Base-by-base conservation (phyloP, 768 basidiomycete genomes). In the Hericium erinaceus region DNA sequence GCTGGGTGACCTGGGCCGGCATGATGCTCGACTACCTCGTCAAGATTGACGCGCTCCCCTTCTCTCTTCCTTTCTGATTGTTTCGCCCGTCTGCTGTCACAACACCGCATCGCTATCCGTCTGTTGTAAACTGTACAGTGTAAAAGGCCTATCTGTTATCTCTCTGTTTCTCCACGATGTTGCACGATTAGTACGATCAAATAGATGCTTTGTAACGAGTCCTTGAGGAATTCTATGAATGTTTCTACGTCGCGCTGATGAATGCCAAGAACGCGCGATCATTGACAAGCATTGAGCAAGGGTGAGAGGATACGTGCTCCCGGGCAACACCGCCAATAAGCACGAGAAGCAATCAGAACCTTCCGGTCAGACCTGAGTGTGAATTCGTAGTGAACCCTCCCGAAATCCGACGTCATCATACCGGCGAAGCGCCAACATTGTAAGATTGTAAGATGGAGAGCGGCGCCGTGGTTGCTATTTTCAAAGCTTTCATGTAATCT, bases 1-100 rank as follows among this genome's bases (percentile, higher is more conserved):
- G 62, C 15, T 63, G 58, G 60, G 7, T 63, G 39, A 61, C 58
- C 15, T 63, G 60, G 62, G 62, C 60, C n/a, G 62, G 62, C 51
- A 57, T 63, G 44, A 58, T 61, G 62, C 49, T 63, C 7, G 62
- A 63, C 39, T 63, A 63, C 38, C 57, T 63, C 48, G 55, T 48
- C 57, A 63, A 63, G 55, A 61, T 61, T 20, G 48, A 57, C 49
- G 58, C 56, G 54, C 15, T 61, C 15, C 55, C 61, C 4, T 53
- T 61, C 41, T 12, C 57, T 3, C 49, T 59, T 24, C 55, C 51
- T 22, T 54, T 54, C 52, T 61, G 18, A 58, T 51, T 26, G 49
- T 51, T 18, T 51, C 16, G 44, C 16, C 18, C 18, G 26, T 18
- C 26, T 18, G 15, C 22, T 51, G 24, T 51, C 49, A 33, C 33